Evolutionary conservation across 495 filamentous ascomycete species (phyloP).

Genomic region (Trichoderma gamsii): DNA sequence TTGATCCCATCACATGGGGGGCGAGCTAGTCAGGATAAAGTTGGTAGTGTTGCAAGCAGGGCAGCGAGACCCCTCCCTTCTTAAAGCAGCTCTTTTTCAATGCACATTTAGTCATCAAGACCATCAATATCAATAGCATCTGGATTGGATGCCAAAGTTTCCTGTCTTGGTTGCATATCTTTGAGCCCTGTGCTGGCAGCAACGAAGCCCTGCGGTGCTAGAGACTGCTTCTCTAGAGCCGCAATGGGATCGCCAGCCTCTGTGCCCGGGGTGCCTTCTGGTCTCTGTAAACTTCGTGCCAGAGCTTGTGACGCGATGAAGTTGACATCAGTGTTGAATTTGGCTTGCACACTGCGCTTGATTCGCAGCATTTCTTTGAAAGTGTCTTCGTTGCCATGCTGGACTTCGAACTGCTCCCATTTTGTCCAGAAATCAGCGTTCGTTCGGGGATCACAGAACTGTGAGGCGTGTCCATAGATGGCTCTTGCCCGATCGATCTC

Average conservation of each 20-base stretch:
- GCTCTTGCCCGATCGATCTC: slow-evolving; percentile 94
- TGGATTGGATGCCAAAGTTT: slow-evolving; percentile 53
- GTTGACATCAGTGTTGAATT: slow-evolving; percentile 98
- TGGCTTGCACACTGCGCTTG: slow-evolving; percentile 93
- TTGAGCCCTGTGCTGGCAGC: slow-evolving; percentile 75
- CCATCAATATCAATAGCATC: slow-evolving; percentile 85
- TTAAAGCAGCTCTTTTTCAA: background rate
- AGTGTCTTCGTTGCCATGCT: slow-evolving; percentile 97
- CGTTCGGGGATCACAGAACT: slow-evolving; percentile 93
- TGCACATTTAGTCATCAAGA: slow-evolving; percentile 38
- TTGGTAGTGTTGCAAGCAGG: background rate
- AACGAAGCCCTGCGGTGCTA: slow-evolving; percentile 87
- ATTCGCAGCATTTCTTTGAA: slow-evolving; percentile 99
- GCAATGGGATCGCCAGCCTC: slow-evolving; percentile 81
- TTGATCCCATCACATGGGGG: background rate
- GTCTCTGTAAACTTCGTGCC: slow-evolving; percentile 63
- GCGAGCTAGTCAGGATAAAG: background rate
- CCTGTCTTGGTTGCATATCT: slow-evolving; percentile 47
- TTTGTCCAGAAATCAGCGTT: slow-evolving; percentile 88
- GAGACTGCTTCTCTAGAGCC: slow-evolving; percentile 78
- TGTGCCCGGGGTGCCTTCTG: slow-evolving; percentile 19
- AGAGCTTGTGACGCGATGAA: slow-evolving; percentile 96
- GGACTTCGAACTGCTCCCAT: slow-evolving; percentile 95
- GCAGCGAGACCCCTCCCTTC: background rate
- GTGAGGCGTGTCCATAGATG: slow-evolving; percentile 92